These are phyloP conservation scores for Huntiella savannae DNA, from an alignment of 2,329 filamentous ascomycete species.

Conservation along the genomic window DNA sequence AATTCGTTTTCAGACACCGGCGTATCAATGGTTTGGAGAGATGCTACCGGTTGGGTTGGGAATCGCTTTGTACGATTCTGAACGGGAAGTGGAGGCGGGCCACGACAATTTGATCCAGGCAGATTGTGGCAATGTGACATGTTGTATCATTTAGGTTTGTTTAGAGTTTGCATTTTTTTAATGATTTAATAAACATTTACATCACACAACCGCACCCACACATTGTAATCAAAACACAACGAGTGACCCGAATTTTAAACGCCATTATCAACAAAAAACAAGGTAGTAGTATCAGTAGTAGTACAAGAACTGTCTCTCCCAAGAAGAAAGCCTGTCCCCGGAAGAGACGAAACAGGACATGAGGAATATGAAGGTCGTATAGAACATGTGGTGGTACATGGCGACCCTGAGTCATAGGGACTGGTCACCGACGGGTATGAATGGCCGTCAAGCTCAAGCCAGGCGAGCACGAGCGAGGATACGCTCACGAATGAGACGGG, in stretches of 20 bases:
- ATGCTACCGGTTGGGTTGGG: neutral
- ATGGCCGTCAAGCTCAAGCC: neutral
- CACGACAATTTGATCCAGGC: no score
- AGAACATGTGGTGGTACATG: constrained; percentile 2
- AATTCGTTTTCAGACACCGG: neutral
- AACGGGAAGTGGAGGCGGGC: no score
- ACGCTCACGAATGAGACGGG: constrained; percentile 54
- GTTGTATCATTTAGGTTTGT: no score
- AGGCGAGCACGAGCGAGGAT: constrained; percentile 31
- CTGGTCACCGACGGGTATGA: no score
- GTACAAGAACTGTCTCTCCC: neutral
- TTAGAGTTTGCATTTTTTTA: no score
- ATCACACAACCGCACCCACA: no score
- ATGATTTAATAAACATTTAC: no score
- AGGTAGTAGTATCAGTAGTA: constrained; percentile 3
- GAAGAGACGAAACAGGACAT: neutral
- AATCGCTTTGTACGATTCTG: neutral
- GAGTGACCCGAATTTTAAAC: neutral
- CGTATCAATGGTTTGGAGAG: constrained; percentile 6
- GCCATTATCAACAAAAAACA: constrained; percentile 3
- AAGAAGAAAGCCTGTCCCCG: neutral
- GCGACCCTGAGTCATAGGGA: neutral
- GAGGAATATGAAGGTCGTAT: neutral
- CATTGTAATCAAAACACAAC: neutral
- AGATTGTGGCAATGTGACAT: no score